Conservation (phyloP, 441 rosid species). For the Pelargonium cotyledonis region DNA sequence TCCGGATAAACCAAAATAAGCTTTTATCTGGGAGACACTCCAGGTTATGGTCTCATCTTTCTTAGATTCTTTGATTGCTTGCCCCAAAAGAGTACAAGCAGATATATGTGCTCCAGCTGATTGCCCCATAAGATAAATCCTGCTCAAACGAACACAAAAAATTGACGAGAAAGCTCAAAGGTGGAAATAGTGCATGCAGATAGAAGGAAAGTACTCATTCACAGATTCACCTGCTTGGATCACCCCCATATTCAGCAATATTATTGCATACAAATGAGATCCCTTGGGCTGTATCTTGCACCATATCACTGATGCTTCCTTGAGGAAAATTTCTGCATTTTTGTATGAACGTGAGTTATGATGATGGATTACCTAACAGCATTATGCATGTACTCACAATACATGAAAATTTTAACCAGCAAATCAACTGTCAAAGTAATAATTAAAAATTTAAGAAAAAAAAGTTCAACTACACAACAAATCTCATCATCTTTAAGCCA, state of each 20-base stretch:
- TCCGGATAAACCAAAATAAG: constrained; percentile 95
- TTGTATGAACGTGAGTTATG: constrained; percentile 15
- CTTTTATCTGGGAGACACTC: constrained; percentile 77
- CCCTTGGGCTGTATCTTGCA: constrained; percentile 66
- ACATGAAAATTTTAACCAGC: not conserved
- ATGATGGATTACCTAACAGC: constrained; percentile 10
- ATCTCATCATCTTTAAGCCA: not conserved
- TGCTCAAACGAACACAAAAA: constrained; percentile 25
- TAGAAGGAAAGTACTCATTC: not conserved
- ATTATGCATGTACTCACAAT: constrained; percentile 5
- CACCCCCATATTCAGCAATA: constrained; percentile 82
- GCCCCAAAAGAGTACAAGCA: constrained; percentile 77
- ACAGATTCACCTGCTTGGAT: constrained; percentile 69
- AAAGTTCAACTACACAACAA: not conserved
- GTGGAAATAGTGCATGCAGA: constrained; percentile 5
- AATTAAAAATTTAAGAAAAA: not conserved
- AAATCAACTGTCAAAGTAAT: not conserved
- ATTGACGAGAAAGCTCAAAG: constrained; percentile 15
- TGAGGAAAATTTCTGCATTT: constrained; percentile 87
- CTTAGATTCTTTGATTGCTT: constrained; percentile 69
- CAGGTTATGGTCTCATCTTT: constrained; percentile 51
- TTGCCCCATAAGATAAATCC: constrained; percentile 94
- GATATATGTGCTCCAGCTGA: constrained; percentile 98
- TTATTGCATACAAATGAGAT: constrained; percentile 72
- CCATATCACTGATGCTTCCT: constrained; percentile 95